Percentiles rank a stretch among this genome's conserved stretches.
Conservation (phyloP, 805 yeast genomes). For the Citeromyces nyonsensis region DNA sequence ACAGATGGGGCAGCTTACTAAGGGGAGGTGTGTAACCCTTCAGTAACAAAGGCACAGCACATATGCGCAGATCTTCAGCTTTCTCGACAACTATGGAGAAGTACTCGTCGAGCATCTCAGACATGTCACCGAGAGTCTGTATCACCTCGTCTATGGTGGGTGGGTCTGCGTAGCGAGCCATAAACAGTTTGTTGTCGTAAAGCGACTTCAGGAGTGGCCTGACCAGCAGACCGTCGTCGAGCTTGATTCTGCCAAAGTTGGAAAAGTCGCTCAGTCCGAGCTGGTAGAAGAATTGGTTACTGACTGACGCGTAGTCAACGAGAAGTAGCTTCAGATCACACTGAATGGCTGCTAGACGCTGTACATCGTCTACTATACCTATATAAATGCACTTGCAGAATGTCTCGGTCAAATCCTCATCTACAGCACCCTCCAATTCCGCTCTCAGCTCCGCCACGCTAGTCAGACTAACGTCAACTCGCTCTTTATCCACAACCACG, state of each 20-base stretch:
- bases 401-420: slow-evolving; percentile 44
- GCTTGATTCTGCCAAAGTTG: slow-evolving; percentile 53
- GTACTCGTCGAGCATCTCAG: slow-evolving; percentile 71
- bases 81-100: slow-evolving; percentile 32
- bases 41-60: slow-evolving; percentile 52
- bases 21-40: slow-evolving; percentile 48
- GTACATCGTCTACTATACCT: slow-evolving; percentile 64
- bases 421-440: slow-evolving; percentile 27
- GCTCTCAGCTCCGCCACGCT: slow-evolving; percentile 43
- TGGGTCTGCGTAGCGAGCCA: not conserved
- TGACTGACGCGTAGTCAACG: slow-evolving; percentile 64
- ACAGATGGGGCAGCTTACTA: slow-evolving; percentile 48
- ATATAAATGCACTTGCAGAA: slow-evolving; percentile 60
- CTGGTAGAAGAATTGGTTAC: slow-evolving; percentile 67
- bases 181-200: no score
- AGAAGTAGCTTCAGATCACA: slow-evolving; percentile 63
- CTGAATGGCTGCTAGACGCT: slow-evolving; percentile 72
- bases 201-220: slow-evolving; percentile 21
- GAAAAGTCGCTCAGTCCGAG: slow-evolving; percentile 62
- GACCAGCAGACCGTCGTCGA: slow-evolving; percentile 19
- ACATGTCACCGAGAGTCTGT: slow-evolving; percentile 27
- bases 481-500: slow-evolving; percentile 5
- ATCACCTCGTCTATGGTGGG: slow-evolving; percentile 10
- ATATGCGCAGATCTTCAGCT: slow-evolving; percentile 19
- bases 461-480: slow-evolving; percentile 30